Conservation (phyloP, 2,329 filamentous ascomycete genomes). For the Stemphylium vesicarium region DNA sequence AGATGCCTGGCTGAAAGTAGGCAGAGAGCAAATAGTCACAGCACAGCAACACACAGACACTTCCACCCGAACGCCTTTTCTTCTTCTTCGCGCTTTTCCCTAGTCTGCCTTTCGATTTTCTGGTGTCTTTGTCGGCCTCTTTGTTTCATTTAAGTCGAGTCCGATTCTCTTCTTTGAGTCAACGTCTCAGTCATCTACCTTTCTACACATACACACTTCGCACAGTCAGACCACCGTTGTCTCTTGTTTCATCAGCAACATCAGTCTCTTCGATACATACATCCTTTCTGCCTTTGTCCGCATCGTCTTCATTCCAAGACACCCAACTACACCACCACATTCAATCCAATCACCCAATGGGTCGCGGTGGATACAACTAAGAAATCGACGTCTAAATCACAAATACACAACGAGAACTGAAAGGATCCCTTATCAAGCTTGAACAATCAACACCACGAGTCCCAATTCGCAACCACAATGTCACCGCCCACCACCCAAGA, state of each 20-base stretch:
- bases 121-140: conserved; percentile 10
- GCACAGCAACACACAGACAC: conserved; percentile 13
- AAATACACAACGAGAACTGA: background rate
- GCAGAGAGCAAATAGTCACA: conserved; percentile 13
- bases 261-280: background rate
- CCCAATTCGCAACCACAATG: conserved; percentile 2
- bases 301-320: conserved; percentile 5
- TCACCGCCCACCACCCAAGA: conserved; percentile 10
- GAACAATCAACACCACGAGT: conserved; percentile 25
- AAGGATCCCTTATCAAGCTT: background rate
- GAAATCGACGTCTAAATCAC: conserved; percentile 8
- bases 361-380: conserved; percentile 54
- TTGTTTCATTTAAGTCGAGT: conserved; percentile 25
- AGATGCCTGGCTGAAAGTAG: conserved; percentile 22
- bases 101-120: conserved; percentile 17
- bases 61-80: conserved; percentile 15
- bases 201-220: conserved; percentile 14
- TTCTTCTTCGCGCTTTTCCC: conserved; percentile 14
- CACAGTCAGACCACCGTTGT: conserved; percentile 20
- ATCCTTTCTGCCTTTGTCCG: background rate
- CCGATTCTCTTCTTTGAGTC: conserved; percentile 17
- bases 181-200: conserved; percentile 20
- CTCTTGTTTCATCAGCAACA: conserved; percentile 9
- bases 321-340: conserved; percentile 7
- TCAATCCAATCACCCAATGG: conserved; percentile 28